Percentiles rank a stretch among this genome's conserved stretches.
Evolutionary conservation across 1,284 basidiomycete genomes (phyloP).

Genomic region (Volvariella surrecta): DNA sequence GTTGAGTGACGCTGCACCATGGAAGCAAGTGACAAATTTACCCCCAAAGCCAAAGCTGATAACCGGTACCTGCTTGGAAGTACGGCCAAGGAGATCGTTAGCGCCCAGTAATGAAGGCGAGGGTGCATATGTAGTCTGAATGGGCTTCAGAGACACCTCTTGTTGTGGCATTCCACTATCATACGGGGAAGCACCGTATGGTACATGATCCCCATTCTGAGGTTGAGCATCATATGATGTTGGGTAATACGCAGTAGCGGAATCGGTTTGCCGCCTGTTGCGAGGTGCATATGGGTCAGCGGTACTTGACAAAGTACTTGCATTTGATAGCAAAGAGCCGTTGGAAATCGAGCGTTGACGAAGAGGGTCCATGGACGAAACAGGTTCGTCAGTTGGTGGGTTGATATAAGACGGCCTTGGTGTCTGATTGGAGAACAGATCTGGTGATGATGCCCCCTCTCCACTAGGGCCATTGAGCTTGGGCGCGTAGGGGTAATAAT

Average conservation of each 20-base stretch:
- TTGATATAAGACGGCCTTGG: too few species aligned
- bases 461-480: conserved; percentile 15
- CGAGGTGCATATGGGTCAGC: conserved; percentile 36
- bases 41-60: conserved; percentile 89
- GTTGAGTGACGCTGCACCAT: conserved; percentile 56
- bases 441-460: conserved; percentile 26
- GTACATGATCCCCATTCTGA: conserved; percentile 12
- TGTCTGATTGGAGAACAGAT: not conserved
- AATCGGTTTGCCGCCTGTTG: conserved; percentile 11
- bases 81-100: conserved; percentile 78
- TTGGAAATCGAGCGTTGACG: conserved; percentile 35
- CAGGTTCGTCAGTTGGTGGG: too few species aligned
- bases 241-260: not conserved
- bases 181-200: conserved; percentile 2
- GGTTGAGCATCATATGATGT: not conserved
- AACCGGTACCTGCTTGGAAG: conserved; percentile 66
- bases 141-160: conserved; percentile 34
- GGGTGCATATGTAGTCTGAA: conserved; percentile 55
- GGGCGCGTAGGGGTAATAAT: conserved; percentile 22
- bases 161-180: conserved; percentile 17
- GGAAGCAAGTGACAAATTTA: conserved; percentile 80
- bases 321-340: conserved; percentile 34
- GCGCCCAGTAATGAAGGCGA: conserved; percentile 71
- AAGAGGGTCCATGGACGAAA: conserved; percentile 9
- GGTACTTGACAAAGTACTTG: conserved; percentile 16